Evolutionary conservation across 352 stramenopile species (phyloP), one percentile per base, ranked within the genome.

Genomic region (Peronospora destructor): DNA sequence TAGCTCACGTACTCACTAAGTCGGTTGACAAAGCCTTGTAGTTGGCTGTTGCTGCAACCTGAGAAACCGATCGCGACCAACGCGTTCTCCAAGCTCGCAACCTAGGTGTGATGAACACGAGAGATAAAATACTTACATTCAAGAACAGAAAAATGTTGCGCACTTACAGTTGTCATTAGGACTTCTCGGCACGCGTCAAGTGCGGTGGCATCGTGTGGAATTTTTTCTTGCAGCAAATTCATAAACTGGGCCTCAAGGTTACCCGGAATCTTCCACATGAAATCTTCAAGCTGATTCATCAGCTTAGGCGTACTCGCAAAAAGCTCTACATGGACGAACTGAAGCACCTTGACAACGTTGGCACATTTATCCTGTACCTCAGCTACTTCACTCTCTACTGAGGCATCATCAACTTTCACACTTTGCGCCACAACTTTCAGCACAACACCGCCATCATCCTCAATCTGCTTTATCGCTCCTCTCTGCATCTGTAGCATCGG

Each of bases 241-340:
- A 83, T 71, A 29, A 90, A 56, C 39, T 85, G 70, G 3, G 70
- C 67, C 46, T 90, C 78, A 6, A 90, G 56, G 48, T 85, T 84
- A 5, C 76, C 76, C 14, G 78, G 78, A 33, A 78, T 76, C 36
- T 82, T 90, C 76, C 78, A 90, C 34, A 90, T 51, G 4, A 81
- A 60, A 11, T 73, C 73, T 14, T 63, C 61, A 19, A 84, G 61
- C 29, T 57, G 64, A 12, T 64, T 51, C 73, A 87, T 87, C 16
- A 86, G 53, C 43, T 75, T 61, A 0, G 52, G 32, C 25, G 68
- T 68, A 5, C 63, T 38, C 2, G 34, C 49, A 48, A 90, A 70
- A 28, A 90, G 42, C 32, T 85, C 71, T 1, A 59, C 16, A 40
- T 85, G 57, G 23, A 87, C 37, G 19, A 87, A 90, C 19, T 64